These are phyloP conservation scores for Coemansia sp. DNA, from an alignment of 192 early-diverging fungal genomes.

Conservation along the genomic window DNA sequence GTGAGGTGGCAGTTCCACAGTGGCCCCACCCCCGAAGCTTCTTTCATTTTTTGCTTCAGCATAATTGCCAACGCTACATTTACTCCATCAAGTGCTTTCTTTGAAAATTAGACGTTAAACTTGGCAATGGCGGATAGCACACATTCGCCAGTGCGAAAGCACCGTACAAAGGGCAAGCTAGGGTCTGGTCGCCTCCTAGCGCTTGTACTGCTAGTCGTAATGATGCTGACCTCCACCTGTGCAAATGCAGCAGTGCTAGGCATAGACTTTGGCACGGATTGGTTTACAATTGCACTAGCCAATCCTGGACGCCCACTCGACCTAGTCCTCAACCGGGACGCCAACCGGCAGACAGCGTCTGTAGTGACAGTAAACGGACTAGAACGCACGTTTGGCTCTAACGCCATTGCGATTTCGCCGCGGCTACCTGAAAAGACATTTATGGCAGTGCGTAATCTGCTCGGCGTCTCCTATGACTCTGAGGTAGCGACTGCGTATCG, in stretches of 20 bases:
- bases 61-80: not conserved
- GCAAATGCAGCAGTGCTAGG: slow-evolving; percentile 76
- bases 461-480: slow-evolving; percentile 78
- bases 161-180: not conserved
- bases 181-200: not conserved
- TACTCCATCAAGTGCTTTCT: not conserved
- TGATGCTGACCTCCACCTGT: slow-evolving; percentile 7
- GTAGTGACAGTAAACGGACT: slow-evolving; percentile 76
- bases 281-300: slow-evolving; percentile 94
- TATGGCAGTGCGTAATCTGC: slow-evolving; percentile 77
- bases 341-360: slow-evolving; percentile 90
- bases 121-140: not conserved
- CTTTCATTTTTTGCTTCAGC: not conserved
- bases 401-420: slow-evolving; percentile 61
- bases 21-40: not conserved
- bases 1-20: not conserved
- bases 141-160: not conserved
- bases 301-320: slow-evolving; percentile 88
- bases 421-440: slow-evolving; percentile 73
- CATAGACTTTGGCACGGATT: slow-evolving; percentile 96
- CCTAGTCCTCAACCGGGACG: slow-evolving; percentile 93
- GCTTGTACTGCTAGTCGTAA: slow-evolving; percentile 8
- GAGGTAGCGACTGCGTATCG: slow-evolving; percentile 68
- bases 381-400: slow-evolving; percentile 84
- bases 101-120: not conserved